Base-by-base conservation (phyloP, 176 grass and related monocot species). In the Neostapfia colusana region DNA sequence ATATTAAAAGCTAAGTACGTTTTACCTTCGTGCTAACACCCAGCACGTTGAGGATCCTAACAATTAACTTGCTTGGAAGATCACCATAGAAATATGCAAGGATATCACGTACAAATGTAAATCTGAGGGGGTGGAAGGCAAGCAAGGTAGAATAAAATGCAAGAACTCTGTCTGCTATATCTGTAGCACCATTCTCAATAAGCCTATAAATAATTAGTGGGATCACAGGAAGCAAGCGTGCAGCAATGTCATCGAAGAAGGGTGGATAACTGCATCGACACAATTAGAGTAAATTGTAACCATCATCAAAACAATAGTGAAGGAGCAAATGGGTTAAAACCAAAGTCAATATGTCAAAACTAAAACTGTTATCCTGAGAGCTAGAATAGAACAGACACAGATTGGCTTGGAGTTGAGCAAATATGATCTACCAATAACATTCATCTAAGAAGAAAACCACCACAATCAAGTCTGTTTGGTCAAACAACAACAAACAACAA, bases 31-130 rank as follows among this genome's bases (percentile, higher is more conserved):
- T 91, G 54, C 84, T 86, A 89, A 82, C 74, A 76, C 84, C 85
- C n/a, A 99, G 85, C 41, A 92, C 70, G 45, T 90, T 99, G 70
- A 99, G 89, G 65, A 99, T 86, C 66, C 89, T 86, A 54, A 92
- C 65, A 82, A 99, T 87, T 73, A 99, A 54, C 81, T 99, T 99
- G 75, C 49, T 90, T 80, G 91, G 85, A 80, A 99, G 95, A 77
- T 92, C 46, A 67, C 82, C 89, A 82, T 99, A 99, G 67, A 99
- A 99, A 82, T 99, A 99, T 63, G 95, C 95, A 88, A 99, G 95
- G 79, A 93, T 95, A 84, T 99, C 91, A 63, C 95, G 87, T 35
- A 95, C 95, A 80, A 99, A 99, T 67, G 89, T 88, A 88, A 99
- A 99, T 67, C 91, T 92, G 53, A 99, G 80, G 35, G 95, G 95